Evolutionary conservation across 495 filamentous ascomycete species (phyloP).

Genomic region (Penicillium coprophilum): DNA sequence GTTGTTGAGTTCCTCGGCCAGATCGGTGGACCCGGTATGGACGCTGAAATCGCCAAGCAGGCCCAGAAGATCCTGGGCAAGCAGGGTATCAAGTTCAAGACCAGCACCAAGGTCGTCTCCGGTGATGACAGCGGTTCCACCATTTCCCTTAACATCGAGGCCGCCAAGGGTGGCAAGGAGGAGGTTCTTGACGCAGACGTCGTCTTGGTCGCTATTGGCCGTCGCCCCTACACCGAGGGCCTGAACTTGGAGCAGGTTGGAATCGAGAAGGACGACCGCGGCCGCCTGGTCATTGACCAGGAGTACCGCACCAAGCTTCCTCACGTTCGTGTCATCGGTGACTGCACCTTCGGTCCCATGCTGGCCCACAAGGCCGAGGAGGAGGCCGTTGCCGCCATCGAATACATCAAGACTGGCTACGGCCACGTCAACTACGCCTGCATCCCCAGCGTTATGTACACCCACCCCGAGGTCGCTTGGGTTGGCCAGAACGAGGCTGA

Average conservation of each 20-base stretch:
- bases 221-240: slow-evolving; percentile 88
- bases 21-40: slow-evolving; percentile 98
- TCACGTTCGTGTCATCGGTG: slow-evolving; percentile 95
- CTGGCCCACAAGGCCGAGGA: slow-evolving; percentile 99
- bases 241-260: slow-evolving; percentile 93
- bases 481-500: slow-evolving; percentile 98
- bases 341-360: slow-evolving; percentile 98
- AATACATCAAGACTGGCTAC: slow-evolving; percentile 96
- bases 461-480: slow-evolving; percentile 97
- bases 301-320: slow-evolving; percentile 97
- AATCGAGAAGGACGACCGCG: slow-evolving; percentile 88
- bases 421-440: slow-evolving; percentile 98
- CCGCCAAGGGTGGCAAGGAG: slow-evolving; percentile 93
- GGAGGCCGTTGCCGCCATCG: slow-evolving; percentile 89
- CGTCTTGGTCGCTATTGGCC: slow-evolving; percentile 94
- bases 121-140: slow-evolving; percentile 76
- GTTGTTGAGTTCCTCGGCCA: slow-evolving; percentile 95
- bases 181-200: slow-evolving; percentile 93
- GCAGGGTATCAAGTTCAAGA: slow-evolving; percentile 98
- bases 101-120: slow-evolving; percentile 87
- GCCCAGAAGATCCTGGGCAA: slow-evolving; percentile 91
- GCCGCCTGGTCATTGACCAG: slow-evolving; percentile 93
- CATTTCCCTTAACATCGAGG: slow-evolving; percentile 80
- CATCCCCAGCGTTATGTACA: slow-evolving; percentile 99
- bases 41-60: slow-evolving; percentile 86